Evolutionary conservation across 2,329 filamentous ascomycete species (phyloP), one percentile per base, ranked within the genome.

Genomic region (Tolypocladium tundrense): DNA sequence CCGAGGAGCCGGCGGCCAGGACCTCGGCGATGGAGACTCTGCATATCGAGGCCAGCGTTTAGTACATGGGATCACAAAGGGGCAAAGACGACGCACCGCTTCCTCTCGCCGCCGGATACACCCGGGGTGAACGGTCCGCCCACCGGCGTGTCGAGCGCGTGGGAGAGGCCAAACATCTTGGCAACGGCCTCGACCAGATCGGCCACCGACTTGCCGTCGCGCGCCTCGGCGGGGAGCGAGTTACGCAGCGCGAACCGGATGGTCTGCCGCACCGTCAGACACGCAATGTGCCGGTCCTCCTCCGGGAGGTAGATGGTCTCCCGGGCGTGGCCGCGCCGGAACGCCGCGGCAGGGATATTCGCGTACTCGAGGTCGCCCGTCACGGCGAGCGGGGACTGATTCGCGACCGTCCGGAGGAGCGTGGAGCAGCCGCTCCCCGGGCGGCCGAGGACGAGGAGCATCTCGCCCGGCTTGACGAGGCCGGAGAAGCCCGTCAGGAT

Each of bases 281-380:
- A 79, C 3, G 89, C 85, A 66, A 91, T 86, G 68, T 93, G 89
- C 21, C 83, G 78, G 65, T 91, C 88, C 63, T 91, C 88, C 69
- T 93, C 88, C 19, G 82, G 83, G 64, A 90, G 91, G 70, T 91
- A 92, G 64, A 86, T 87, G 66, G 90, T 87, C 68, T 92, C 88
- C 41, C 88, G 88, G 52, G 87, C 79, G 69, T 88, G 91, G 61
- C 81, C 77, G 66, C 86, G 85, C 65, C 81, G 78, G 66, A 90
- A 86, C 64, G 87, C 84, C 35, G 82, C 75, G 0, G 88, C 86
- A 1, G 85, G 73, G 19, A 91, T 86, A 16, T 87, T 87, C 45
- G 87, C 88, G 63, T 92, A 92, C 2, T 56, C 16, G 53, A 60
- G 56, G 31, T 60, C 52, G 27, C 89, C 89, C 4, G 81, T 77